Evolutionary conservation across 225 moss, liverwort and hornwort species (phyloP), one percentile per base, ranked within the genome.

Genomic region (Pseudoscleropodium purum): DNA sequence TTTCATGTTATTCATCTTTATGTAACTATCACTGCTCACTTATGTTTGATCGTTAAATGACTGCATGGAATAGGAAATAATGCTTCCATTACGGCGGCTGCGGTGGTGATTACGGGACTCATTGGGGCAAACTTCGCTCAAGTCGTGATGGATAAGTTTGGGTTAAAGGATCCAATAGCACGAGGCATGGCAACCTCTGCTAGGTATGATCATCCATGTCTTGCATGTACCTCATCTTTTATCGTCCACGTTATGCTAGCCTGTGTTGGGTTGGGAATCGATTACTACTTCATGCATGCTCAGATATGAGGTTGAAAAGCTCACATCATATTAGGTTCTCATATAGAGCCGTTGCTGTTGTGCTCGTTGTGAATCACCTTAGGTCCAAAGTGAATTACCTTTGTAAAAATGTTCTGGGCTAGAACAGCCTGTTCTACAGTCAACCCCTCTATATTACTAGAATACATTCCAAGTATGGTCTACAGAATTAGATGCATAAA

Each of bases 111-210:
- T 84, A 99, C 99, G 64, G 99, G 99, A 39, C 97, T 99, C 67
- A 91, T 99, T 86, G 99, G 99, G 86, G 99, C 99, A 79, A 99
- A 99, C 86, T 99, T 99, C 60, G 93, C 95, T 43, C 99, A 99
- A 91, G 91, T 90, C 57, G 85, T 96, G 87, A 93, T 99, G 99
- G 97, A 99, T 84, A 99, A 94, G 63, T 94, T 97, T 82, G 95
- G 95, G 37, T 95, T 97, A 64, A 93, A 90, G 49, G 99, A 99
- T 85, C 99, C 99, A 56, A 99, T 97, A 84, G 95, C 97, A 49
- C 92, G 99, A 88, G 99, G 99, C 88, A 93, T 99, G 96, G 99
- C 99, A 82, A 99, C 99, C 62, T 95, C 99, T 72, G 95, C 97
- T 90, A 99, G 99, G 99, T 97, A 75, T 51, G 91, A 70, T 82